phyloP scores from a whole-genome alignment of 768 basidiomycete genomes.

The Panus rudis region DNA sequence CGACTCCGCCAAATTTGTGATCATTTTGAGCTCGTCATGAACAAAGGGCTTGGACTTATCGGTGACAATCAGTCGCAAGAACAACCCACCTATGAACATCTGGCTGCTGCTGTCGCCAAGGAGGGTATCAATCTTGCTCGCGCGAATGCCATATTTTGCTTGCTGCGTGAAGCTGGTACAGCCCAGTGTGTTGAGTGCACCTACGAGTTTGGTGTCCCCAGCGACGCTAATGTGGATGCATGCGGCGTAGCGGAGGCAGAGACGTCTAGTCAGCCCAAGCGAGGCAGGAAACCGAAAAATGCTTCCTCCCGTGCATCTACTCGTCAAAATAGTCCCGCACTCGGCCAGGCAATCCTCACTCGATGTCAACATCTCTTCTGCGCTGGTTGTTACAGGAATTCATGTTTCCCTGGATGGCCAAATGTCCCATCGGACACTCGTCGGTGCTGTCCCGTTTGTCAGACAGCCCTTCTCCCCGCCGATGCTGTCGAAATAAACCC shows the following conservation, averaged over 20 bases:
- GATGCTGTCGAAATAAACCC: slow-evolving; percentile 83
- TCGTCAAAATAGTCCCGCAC: slow-evolving; percentile 64
- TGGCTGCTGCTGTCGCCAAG: slow-evolving; percentile 62
- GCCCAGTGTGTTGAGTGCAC: slow-evolving; percentile 89
- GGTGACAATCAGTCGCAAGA: slow-evolving; percentile 43
- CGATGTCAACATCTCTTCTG: slow-evolving; percentile 95
- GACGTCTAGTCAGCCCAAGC: slow-evolving; percentile 38
- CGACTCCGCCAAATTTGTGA: slow-evolving; percentile 97
- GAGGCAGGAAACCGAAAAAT: slow-evolving; percentile 46
- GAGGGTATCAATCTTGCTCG: slow-evolving; percentile 74
- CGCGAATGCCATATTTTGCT: slow-evolving; percentile 77
- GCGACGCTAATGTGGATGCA: slow-evolving; percentile 37
- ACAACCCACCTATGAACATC: slow-evolving; percentile 65
- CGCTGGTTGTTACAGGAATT: slow-evolving; percentile 71
- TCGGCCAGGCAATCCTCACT: slow-evolving; percentile 67
- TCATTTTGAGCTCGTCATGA: slow-evolving; percentile 76
- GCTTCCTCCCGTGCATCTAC: slow-evolving; percentile 60
- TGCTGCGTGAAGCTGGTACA: slow-evolving; percentile 79
- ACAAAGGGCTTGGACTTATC: slow-evolving; percentile 49
- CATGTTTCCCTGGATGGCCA: slow-evolving; percentile 80
- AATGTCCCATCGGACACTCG: slow-evolving; percentile 49
- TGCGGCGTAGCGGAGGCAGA: slow-evolving; percentile 41
- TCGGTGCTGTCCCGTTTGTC: slow-evolving; percentile 74
- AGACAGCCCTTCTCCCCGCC: slow-evolving; percentile 50
- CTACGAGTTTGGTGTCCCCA: slow-evolving; percentile 54